Evolutionary conservation across 2,329 filamentous ascomycete genomes (phyloP), one percentile per base, ranked within the genome.

Genomic region (Diaporthe sp.): DNA sequence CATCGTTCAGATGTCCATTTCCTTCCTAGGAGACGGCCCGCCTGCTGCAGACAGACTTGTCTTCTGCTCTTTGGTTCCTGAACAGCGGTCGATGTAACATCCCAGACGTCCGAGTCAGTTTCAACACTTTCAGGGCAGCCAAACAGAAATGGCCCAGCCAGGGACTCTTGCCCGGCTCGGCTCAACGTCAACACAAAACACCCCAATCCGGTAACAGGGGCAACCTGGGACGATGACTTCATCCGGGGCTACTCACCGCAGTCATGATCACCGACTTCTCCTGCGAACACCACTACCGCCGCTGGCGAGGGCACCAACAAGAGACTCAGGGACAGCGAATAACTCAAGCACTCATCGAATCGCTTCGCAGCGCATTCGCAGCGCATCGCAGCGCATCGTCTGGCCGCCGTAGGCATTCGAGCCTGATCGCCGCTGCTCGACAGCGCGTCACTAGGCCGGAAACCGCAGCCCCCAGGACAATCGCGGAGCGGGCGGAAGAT

Each of bases 21-120:
- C 49, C 15, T 42, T 5, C 9, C 19, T 9, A 37, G 44, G 31
- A 31, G 31, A 46, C 42, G 31, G 42, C 57, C 57, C 37, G 49
- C 34, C 31, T 62, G 57, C 57, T 72, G 71, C 71, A 72, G 57
- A 53, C 71, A 72, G 58, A 72, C 71, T 72, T 72, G 71, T 72
- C 53, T 42, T 22, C 58, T 49, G 57, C 34, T 72, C 57, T 72
- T 72, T 72, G 71, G 71, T 62, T 72, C 71, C 71, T 72, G 44
- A n/a, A 13, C 49, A 53, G 55, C 34, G 19, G 34, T 31, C 71
- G 44, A 72, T 72, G 71, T 72, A 72, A 72, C 71, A 55, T 62
- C 57, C 15, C 19, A 31, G 34, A 42, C n/a, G 34, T 61, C 57
- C 57, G 71, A 72, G 71, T 72, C 57, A 72, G 71, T 62, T 53